phyloP scores from a whole-genome alignment of 768 basidiomycete species.

The Boletus eberwhitei region DNA sequence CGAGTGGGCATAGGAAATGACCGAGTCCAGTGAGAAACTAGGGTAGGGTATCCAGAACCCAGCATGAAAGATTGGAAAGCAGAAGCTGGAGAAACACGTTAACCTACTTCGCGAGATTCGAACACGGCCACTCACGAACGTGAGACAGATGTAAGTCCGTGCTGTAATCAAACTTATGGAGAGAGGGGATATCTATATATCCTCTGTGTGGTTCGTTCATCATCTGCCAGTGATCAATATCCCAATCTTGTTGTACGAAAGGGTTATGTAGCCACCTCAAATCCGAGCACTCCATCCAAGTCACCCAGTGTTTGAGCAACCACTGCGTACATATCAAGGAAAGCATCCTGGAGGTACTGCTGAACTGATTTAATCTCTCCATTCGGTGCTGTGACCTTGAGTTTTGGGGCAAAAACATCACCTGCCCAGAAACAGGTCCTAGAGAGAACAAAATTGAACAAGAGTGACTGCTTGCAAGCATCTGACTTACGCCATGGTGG shows the following conservation, averaged over 20 bases:
- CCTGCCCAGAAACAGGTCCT: constrained; percentile 96
- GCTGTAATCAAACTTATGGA: constrained; percentile 89
- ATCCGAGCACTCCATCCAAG: constrained; percentile 79
- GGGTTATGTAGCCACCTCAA: constrained; percentile 57
- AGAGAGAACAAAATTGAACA: not conserved
- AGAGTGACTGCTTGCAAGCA: not conserved
- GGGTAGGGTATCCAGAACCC: constrained; percentile 83
- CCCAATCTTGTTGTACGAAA: not conserved
- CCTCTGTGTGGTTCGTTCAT: constrained; percentile 96
- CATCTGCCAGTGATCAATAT: constrained; percentile 46
- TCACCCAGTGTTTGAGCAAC: constrained; percentile 68
- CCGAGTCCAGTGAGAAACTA: constrained; percentile 75
- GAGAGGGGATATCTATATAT: constrained; percentile 77
- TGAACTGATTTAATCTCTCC: constrained; percentile 66
- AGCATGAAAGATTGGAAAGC: constrained; percentile 88
- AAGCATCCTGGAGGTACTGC: constrained; percentile 76
- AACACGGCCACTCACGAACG: constrained; percentile 53
- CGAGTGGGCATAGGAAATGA: constrained; percentile 89
- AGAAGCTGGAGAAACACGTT: constrained; percentile 48
- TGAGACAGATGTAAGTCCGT: constrained; percentile 86
- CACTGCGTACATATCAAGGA: constrained; percentile 70
- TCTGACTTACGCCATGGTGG: constrained; percentile 80
- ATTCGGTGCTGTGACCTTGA: constrained; percentile 47
- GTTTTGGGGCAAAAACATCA: constrained; percentile 76
- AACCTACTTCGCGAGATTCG: not conserved